A percentile compares a stretch with the other conserved stretches of the same genome.
These are phyloP conservation scores for Rhizophlyctis rosea DNA, from an alignment of 192 early-diverging fungal genomes.

Conservation along the genomic window DNA sequence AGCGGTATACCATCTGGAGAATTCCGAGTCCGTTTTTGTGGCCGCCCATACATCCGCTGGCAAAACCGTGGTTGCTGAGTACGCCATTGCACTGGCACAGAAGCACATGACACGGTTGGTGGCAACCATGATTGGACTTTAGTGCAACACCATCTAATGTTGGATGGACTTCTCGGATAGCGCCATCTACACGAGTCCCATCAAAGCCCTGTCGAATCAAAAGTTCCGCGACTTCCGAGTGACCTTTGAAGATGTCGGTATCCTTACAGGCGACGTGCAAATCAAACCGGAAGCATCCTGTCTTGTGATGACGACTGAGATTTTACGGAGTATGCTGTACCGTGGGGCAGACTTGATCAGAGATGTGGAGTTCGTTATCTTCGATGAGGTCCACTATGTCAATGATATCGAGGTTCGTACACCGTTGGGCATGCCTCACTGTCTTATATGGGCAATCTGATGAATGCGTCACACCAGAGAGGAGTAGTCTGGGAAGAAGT, in stretches of 20 bases:
- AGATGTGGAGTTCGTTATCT: slow-evolving; percentile 99
- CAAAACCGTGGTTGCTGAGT: slow-evolving; percentile 98
- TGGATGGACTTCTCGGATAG: slow-evolving; percentile 17
- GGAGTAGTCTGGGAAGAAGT: slow-evolving; percentile 99
- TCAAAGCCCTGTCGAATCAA: slow-evolving; percentile 98
- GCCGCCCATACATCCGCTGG: slow-evolving; percentile 98
- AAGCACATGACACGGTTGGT: slow-evolving; percentile 86
- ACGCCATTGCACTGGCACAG: slow-evolving; percentile 89
- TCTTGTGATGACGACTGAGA: slow-evolving; percentile 98
- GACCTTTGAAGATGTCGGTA: slow-evolving; percentile 90
- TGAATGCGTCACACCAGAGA: slow-evolving; percentile 38
- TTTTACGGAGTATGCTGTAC: slow-evolving; percentile 96
- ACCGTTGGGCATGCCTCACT: neutral
- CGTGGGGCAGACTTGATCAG: slow-evolving; percentile 93
- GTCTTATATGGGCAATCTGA: neutral
- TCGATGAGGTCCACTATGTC: slow-evolving; percentile 98
- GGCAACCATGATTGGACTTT: neutral
- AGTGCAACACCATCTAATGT: neutral
- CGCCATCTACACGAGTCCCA: slow-evolving; percentile 97
- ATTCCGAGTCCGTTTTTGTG: slow-evolving; percentile 93
- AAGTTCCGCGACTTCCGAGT: slow-evolving; percentile 94
- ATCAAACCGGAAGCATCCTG: slow-evolving; percentile 95
- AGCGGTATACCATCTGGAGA: slow-evolving; percentile 94
- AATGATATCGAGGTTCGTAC: slow-evolving; percentile 75
- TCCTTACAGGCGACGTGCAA: slow-evolving; percentile 96